phyloP scores from a whole-genome alignment of 257 asterid species.

The Solanum corneliomulleri region DNA sequence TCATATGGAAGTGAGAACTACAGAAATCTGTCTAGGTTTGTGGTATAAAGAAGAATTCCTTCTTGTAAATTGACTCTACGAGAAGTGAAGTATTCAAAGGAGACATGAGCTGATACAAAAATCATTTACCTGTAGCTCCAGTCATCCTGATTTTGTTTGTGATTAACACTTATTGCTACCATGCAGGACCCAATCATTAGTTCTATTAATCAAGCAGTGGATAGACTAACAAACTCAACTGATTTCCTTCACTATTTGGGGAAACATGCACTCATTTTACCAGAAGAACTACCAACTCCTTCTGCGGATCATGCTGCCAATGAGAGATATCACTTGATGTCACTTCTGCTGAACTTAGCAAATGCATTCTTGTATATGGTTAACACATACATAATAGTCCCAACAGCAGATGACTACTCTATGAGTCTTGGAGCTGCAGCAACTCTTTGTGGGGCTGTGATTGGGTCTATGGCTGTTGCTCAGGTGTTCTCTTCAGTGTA shows the following conservation, averaged over 20 bases:
- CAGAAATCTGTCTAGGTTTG: background rate
- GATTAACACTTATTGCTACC: background rate
- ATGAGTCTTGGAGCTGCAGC: constrained; percentile 93
- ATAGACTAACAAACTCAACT: constrained; percentile 76
- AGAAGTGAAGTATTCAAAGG: background rate
- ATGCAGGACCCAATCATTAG: constrained; percentile 92
- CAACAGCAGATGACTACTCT: constrained; percentile 97
- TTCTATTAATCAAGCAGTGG: constrained; percentile 61
- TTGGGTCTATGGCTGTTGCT: constrained; percentile 98
- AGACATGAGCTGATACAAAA: background rate
- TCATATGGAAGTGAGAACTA: background rate
- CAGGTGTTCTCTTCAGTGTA: constrained; percentile 94
- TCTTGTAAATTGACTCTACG: background rate
- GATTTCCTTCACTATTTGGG: constrained; percentile 78
- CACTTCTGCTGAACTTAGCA: constrained; percentile 80
- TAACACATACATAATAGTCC: constrained; percentile 90
- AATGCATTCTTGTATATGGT: constrained; percentile 96
- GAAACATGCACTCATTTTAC: constrained; percentile 96
- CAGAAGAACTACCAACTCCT: constrained; percentile 64
- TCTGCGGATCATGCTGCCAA: constrained; percentile 53
- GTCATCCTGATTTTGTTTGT: background rate
- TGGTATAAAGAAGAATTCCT: background rate
- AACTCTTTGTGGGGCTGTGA: constrained; percentile 88
- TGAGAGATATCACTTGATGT: constrained; percentile 73
- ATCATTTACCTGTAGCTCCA: background rate